Conservation (phyloP, 495 filamentous ascomycete species). For the Penicillium tannophilum region DNA sequence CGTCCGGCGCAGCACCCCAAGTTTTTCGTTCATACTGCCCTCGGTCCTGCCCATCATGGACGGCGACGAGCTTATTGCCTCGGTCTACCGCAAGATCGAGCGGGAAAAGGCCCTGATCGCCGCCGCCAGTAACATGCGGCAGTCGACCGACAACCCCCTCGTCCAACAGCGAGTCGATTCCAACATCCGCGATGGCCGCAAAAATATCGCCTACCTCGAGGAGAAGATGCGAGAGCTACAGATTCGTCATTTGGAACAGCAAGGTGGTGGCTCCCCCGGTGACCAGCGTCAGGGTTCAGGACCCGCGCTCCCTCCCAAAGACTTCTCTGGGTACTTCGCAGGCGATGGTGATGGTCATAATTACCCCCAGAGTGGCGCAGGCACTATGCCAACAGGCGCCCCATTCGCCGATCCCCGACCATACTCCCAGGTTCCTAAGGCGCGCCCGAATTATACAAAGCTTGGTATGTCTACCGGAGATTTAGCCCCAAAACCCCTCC, state of each 20-base stretch:
- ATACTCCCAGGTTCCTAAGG: constrained; percentile 66
- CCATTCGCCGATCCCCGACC: constrained; percentile 79
- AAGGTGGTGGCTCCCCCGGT: constrained; percentile 43
- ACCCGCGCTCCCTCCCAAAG: constrained; percentile 66
- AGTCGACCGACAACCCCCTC: constrained; percentile 87
- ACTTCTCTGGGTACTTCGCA: constrained; percentile 54
- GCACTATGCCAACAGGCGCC: constrained; percentile 80
- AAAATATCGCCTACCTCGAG: constrained; percentile 94
- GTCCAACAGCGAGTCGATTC: constrained; percentile 87
- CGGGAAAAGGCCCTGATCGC: constrained; percentile 94
- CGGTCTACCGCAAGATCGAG: constrained; percentile 97
- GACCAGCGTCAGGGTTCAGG: constrained; percentile 40
- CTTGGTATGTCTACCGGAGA: constrained; percentile 68
- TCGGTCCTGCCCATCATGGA: constrained; percentile 45
- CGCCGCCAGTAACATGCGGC: constrained; percentile 90
- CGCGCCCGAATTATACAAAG: constrained; percentile 89
- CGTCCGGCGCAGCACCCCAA: constrained; percentile 4
- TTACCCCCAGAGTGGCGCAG: constrained; percentile 59
- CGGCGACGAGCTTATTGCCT: constrained; percentile 75
- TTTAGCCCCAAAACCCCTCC: not conserved
- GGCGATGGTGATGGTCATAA: constrained; percentile 44
- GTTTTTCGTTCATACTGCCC: constrained; percentile 15
- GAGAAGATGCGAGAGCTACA: constrained; percentile 85
- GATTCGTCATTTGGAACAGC: constrained; percentile 70
- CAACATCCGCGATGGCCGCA: constrained; percentile 88